These are phyloP conservation scores for Rhynchospora tenuis DNA, from an alignment of 176 grass and related monocot species.

Conservation along the genomic window DNA sequence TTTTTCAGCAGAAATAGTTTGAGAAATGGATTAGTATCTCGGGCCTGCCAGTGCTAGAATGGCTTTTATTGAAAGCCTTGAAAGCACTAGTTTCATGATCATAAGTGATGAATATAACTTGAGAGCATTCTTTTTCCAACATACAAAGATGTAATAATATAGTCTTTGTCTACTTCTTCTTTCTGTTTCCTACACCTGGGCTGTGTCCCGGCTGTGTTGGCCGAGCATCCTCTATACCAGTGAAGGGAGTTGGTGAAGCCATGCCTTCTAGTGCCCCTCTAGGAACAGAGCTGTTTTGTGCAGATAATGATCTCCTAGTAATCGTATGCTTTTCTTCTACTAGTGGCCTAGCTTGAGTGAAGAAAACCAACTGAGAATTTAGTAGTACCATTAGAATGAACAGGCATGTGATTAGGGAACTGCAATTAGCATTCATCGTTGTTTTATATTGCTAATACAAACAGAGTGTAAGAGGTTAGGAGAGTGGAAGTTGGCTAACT, in stretches of 20 bases:
- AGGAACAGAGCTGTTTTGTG: background rate
- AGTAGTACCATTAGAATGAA: conserved; percentile 23
- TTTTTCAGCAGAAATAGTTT: background rate
- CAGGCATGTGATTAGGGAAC: background rate
- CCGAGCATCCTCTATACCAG: conserved; percentile 1
- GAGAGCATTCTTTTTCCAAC: background rate
- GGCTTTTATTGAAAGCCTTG: background rate
- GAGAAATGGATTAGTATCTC: background rate
- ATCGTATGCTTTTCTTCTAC: background rate
- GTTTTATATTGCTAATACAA: background rate
- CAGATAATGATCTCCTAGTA: background rate
- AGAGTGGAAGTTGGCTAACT: background rate
- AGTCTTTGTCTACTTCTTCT: conserved; percentile 8
- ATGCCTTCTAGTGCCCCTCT: conserved; percentile 11
- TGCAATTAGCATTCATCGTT: conserved; percentile 8
- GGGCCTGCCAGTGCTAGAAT: background rate
- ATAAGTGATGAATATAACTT: background rate
- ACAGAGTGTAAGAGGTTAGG: background rate
- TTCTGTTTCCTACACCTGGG: conserved; percentile 24
- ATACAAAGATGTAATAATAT: background rate
- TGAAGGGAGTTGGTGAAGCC: conserved; percentile 12
- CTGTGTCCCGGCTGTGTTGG: conserved; percentile 11
- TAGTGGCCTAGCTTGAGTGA: conserved; percentile 15
- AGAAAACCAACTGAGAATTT: background rate
- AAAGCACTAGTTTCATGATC: background rate